Evolutionary conservation across 108 stramenopile species (phyloP).

Genomic region (Phaeodactylum tricornutum): DNA sequence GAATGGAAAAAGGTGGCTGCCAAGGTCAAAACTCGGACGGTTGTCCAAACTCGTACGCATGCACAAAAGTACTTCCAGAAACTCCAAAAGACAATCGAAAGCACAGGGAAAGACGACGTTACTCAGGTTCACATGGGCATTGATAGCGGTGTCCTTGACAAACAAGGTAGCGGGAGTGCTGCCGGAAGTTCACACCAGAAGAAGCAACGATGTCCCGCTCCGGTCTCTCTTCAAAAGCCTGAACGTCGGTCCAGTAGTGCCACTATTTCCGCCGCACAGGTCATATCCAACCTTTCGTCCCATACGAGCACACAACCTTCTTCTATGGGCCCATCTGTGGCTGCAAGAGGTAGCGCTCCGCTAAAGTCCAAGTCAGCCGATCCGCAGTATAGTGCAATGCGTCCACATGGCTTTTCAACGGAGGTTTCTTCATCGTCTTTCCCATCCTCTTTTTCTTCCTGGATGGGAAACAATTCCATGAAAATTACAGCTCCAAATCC

Average conservation of each 20-base stretch:
- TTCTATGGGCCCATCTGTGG: not conserved
- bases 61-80: conserved; percentile 99
- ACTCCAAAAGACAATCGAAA: conserved; percentile 54
- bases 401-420: conserved; percentile 4
- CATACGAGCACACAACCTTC: not conserved
- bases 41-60: conserved; percentile 97
- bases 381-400: too few species aligned
- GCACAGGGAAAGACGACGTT: conserved; percentile 12
- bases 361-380: not conserved
- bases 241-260: not conserved
- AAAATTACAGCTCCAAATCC: conserved; percentile 61
- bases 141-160: not conserved
- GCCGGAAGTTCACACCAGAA: too few species aligned
- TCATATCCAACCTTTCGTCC: conserved; percentile 3
- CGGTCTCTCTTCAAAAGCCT: not conserved
- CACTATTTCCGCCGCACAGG: conserved; percentile 9
- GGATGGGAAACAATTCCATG: too few species aligned
- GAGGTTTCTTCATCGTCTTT: not conserved
- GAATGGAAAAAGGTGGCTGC: conserved; percentile 94
- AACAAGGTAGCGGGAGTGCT: not conserved
- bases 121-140: conserved; percentile 16
- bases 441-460: conserved; percentile 15
- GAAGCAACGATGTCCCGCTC: not conserved
- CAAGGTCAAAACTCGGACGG: conserved; percentile 89
- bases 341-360: not conserved